Percentiles rank a stretch among this genome's conserved stretches.
Evolutionary conservation across 352 stramenopile genomes (phyloP).

Genomic region (Phytophthora tubulina): DNA sequence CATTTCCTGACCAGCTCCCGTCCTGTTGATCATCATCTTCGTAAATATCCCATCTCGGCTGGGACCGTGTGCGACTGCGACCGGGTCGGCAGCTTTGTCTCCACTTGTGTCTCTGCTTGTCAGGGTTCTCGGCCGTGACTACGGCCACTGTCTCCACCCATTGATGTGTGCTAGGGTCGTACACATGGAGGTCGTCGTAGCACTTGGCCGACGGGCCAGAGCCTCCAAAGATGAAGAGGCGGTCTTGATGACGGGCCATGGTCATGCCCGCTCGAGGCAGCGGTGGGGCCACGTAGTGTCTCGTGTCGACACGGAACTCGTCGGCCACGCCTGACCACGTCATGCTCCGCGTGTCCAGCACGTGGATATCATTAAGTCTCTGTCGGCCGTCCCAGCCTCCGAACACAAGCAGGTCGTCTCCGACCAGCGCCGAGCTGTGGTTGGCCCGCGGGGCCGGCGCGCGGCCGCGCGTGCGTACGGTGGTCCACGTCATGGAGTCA

Average conservation of each 20-base stretch:
- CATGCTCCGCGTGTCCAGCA: slow-evolving; percentile 92
- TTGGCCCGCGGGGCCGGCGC: slow-evolving; percentile 93
- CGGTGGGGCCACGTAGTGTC: slow-evolving; percentile 67
- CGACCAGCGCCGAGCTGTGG: slow-evolving; percentile 94
- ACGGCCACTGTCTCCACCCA: slow-evolving; percentile 71
- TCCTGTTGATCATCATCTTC: slow-evolving; percentile 59
- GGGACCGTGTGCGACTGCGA: slow-evolving; percentile 26
- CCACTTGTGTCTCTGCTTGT: slow-evolving; percentile 34
- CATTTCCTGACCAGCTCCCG: slow-evolving; percentile 31
- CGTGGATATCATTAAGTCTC: slow-evolving; percentile 96
- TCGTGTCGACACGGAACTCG: slow-evolving; percentile 34
- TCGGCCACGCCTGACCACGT: slow-evolving; percentile 88
- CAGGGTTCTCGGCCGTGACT: slow-evolving; percentile 16
- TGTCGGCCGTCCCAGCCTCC: slow-evolving; percentile 95
- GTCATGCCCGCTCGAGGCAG: slow-evolving; percentile 95
- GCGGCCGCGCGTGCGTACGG: slow-evolving; percentile 77
- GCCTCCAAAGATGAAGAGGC: slow-evolving; percentile 96
- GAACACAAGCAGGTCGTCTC: slow-evolving; percentile 93
- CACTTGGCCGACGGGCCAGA: slow-evolving; percentile 94
- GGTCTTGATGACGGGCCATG: slow-evolving; percentile 92
- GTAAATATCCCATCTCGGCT: slow-evolving; percentile 47
- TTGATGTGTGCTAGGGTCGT: slow-evolving; percentile 69
- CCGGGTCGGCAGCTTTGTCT: slow-evolving; percentile 28
- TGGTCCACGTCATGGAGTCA: slow-evolving; percentile 89
- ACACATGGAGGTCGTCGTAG: slow-evolving; percentile 97